Base-by-base conservation (phyloP, 805 yeast species). In the Geotrichum ghanense region DNA sequence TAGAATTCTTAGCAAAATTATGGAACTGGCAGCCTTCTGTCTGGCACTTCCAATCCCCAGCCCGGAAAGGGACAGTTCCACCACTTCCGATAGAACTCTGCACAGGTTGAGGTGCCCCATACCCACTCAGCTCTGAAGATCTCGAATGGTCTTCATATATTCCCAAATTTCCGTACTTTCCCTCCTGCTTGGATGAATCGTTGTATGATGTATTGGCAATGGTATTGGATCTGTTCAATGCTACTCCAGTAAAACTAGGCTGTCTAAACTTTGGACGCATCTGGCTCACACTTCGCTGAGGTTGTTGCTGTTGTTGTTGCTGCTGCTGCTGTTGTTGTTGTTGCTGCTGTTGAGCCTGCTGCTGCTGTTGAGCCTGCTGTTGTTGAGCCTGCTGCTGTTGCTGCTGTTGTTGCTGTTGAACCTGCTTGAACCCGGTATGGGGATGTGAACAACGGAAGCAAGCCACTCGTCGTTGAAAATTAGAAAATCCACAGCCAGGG, bases 41-140 rank as follows among this genome's bases (percentile, higher is more conserved):
- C 22, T 76, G 70, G 68, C 96, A 89, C 63, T 87, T 88, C 96
- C 96, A 89, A 65, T 88, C 97, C 45, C 96, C 96, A 2, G 96
- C 96, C 56, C 97, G 75, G 65, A 89, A 89, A 24, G 96, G 95
- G n/a, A 89, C 94, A 56, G 77, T 69, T 3, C 71, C 73, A 45
- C 65, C 66, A 40, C 68, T 61, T 48, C 59, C 43, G 43, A 22
- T n/a, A n/a, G 48, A 27, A 20, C 44, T 16, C n/a, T 19, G 42
- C 41, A 49, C 50, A 21, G 51, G 44, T 12, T 26, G n/a, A n/a
- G n/a, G n/a, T n/a, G n/a, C n/a, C n/a, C n/a, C n/a, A n/a, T n/a
- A n/a, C n/a, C n/a, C n/a, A n/a, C n/a, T n/a, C n/a, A n/a, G n/a
- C n/a, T n/a, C n/a, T n/a, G n/a, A n/a, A n/a, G n/a, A n/a, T n/a